Evolutionary conservation across 495 filamentous ascomycete genomes (phyloP).

Genomic region (Parachaetomium inaequale): DNA sequence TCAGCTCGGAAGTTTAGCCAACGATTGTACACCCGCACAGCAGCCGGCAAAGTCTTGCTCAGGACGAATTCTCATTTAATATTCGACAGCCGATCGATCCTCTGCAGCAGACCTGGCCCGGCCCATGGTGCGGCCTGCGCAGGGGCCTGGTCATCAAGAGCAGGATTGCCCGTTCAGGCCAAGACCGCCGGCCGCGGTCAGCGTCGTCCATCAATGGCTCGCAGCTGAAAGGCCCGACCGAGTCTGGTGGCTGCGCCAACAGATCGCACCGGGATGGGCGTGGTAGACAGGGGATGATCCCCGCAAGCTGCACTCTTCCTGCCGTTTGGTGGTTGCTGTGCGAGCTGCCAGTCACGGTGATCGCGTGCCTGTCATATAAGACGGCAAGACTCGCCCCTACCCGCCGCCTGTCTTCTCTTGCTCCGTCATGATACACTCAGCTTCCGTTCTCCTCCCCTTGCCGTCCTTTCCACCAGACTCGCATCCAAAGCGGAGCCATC

Average conservation of each 20-base stretch:
- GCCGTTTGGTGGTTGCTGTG: constrained; percentile 11
- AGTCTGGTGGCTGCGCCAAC: constrained; percentile 9
- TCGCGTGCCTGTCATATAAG: constrained; percentile 14
- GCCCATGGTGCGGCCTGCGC: background rate
- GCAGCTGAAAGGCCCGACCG: background rate
- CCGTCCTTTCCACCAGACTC: background rate
- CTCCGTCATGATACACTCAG: background rate
- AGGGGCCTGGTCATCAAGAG: background rate
- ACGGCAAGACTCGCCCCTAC: background rate
- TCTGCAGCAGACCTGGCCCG: background rate
- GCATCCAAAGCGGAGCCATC: constrained; percentile 11
- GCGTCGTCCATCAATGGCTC: background rate
- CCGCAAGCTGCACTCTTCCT: constrained; percentile 8
- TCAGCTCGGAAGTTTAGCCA: constrained; percentile 26
- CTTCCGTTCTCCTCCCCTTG: background rate
- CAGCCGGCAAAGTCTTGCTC: background rate
- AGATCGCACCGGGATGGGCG: background rate
- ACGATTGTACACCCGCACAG: background rate
- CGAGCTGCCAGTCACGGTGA: constrained; percentile 11
- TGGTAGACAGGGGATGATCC: background rate
- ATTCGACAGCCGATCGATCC: background rate
- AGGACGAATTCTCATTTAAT: background rate
- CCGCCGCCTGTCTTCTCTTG: background rate
- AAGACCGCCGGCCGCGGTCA: constrained; percentile 4
- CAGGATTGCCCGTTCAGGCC: constrained; percentile 5